These are phyloP conservation scores for Fusarium phyllophilum DNA, from an alignment of 2,329 filamentous ascomycete species.

Conservation along the genomic window DNA sequence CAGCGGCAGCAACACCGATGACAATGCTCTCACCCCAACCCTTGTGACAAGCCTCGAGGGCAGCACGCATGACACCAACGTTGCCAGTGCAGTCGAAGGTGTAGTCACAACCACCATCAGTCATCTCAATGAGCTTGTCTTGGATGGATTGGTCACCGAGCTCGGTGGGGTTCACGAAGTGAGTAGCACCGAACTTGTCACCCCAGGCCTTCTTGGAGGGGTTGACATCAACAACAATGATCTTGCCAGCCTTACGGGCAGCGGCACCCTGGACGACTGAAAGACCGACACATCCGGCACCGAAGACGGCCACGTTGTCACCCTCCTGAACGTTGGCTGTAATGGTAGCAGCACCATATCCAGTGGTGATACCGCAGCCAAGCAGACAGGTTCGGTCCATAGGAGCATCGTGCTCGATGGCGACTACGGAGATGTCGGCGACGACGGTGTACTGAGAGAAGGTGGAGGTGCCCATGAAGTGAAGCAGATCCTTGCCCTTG, in stretches of 20 bases:
- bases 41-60: conserved; percentile 98
- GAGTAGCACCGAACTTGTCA: conserved; percentile 92
- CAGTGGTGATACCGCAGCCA: conserved; percentile 98
- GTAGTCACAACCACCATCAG: conserved; percentile 97
- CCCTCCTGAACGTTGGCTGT: conserved; percentile 93
- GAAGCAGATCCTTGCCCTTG: conserved; percentile 93
- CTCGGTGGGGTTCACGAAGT: conserved; percentile 95
- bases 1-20: conserved; percentile 95
- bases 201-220: conserved; percentile 91
- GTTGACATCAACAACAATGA: conserved; percentile 83
- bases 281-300: conserved; percentile 94
- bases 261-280: conserved; percentile 95
- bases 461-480: conserved; percentile 99
- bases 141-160: conserved; percentile 83
- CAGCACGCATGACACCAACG: conserved; percentile 93
- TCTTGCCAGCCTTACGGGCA: conserved; percentile 80
- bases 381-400: conserved; percentile 97
- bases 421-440: conserved; percentile 97
- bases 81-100: conserved; percentile 99
- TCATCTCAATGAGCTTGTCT: conserved; percentile 95
- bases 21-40: conserved; percentile 98
- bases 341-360: conserved; percentile 94
- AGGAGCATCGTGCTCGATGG: conserved; percentile 87
- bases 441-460: conserved; percentile 99
- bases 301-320: conserved; percentile 90